Base-by-base conservation (phyloP, 108 stramenopile genomes). In the Discostella stelligeroides region DNA sequence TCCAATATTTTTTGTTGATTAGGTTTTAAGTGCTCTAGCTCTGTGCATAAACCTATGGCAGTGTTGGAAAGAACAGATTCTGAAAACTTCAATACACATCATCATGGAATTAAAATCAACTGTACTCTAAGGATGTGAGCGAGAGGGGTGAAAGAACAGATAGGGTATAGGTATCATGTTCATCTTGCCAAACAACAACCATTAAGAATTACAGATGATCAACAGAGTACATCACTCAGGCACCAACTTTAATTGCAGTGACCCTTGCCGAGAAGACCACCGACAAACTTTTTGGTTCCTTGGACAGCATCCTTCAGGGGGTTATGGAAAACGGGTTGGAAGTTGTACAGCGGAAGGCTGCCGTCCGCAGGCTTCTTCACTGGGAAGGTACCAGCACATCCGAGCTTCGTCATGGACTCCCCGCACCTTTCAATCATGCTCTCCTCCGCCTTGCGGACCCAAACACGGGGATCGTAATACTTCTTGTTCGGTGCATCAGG, bases 401-500 rank as follows among this genome's bases (percentile, higher is more conserved):
- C 79, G 37, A 98, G 84, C 77, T 96, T 95, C 47, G 95, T 94
- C 74, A 90, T 89, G 53, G 84, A 85, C 23, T 82, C 80, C 69
- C 80, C 84, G 37, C 95, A 84, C 64, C 97, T 88, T 15, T 76
- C 85, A 20, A 72, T 70, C 95, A 97, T 98, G 79, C 78, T 68
- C 75, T 97, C 96, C 86, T 98, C 96, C 28, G 96, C 96, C 88
- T 95, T 94, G 71, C 97, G 95, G 61, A 96, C 60, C 96, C 95
- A 96, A 47, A 91, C 91, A 72, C 97, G 94, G 20, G 97, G 97
- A 75, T 98, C 98, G 84, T 98, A 98, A 81, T 86, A 97, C 82
- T 98, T 98, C 87, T 98, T 98, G 96, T 98, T 98, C 24, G 98
- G 98, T 76, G 96, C 96, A 71, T 98, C 98, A 18, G 82, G 72